phyloP scores from a whole-genome alignment of 768 basidiomycete genomes.

The Boletus reticulatus region DNA sequence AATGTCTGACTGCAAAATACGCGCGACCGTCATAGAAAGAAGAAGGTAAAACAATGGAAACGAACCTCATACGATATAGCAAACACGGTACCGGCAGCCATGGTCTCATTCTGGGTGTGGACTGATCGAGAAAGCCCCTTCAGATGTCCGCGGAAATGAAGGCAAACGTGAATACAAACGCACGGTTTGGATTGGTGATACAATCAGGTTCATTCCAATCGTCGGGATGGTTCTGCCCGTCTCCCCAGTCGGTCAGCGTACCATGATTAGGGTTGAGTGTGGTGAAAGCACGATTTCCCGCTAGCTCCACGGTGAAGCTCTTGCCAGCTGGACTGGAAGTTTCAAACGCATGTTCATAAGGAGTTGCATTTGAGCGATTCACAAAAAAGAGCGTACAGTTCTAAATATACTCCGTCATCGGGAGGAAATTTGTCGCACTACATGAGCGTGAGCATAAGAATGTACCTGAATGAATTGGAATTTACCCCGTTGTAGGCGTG shows the following conservation, averaged over 20 bases:
- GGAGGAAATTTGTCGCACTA: slow-evolving; percentile 7
- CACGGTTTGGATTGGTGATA: slow-evolving; percentile 10
- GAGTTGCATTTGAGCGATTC: neutral
- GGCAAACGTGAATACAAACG: neutral
- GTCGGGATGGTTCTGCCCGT: slow-evolving; percentile 1
- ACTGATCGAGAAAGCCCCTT: slow-evolving; percentile 2
- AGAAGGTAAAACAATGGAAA: neutral
- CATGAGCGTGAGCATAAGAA: neutral
- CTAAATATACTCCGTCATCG: neutral
- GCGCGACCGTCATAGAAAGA: neutral
- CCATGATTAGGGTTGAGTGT: neutral
- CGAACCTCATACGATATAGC: slow-evolving; percentile 16
- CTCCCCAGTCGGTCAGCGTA: neutral
- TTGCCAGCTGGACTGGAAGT: slow-evolving; percentile 2
- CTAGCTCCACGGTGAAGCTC: neutral
- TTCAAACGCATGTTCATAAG: neutral
- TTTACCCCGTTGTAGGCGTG: neutral
- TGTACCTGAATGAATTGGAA: neutral
- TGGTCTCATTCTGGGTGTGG: slow-evolving; percentile 10
- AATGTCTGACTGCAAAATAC: neutral
- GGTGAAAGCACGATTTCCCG: slow-evolving; percentile 2
- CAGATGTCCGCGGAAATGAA: neutral
- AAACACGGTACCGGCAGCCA: slow-evolving; percentile 5
- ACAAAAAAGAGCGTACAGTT: slow-evolving; percentile 7
- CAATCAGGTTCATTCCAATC: neutral